Conservation (phyloP, 108 stramenopile genomes). For the Cyclotella choctawhatcheeana region DNA sequence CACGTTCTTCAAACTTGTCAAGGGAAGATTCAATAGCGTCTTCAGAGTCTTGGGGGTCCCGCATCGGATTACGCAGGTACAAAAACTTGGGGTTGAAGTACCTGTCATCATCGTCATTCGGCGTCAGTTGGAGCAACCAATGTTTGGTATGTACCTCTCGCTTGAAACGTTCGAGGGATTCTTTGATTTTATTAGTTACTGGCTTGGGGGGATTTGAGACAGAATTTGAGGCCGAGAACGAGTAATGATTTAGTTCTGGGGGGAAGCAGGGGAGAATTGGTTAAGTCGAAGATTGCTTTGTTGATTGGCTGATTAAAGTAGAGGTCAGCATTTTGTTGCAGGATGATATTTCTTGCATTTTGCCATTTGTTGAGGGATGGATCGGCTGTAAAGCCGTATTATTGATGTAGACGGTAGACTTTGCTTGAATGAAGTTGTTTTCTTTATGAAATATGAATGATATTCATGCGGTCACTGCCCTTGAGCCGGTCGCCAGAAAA, state of each 20-base stretch:
- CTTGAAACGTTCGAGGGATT: not conserved
- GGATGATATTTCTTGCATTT: too few relatives aligned
- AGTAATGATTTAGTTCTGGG: not conserved
- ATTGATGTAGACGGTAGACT: too few relatives aligned
- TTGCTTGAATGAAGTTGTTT: too few relatives aligned
- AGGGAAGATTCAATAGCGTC: not conserved
- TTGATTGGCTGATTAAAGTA: constrained; percentile 15
- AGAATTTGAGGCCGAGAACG: not conserved
- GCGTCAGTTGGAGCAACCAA: not conserved
- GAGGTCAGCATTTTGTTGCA: not conserved
- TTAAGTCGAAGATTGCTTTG: not conserved
- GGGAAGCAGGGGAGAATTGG: not conserved
- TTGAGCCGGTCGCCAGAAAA: too few relatives aligned
- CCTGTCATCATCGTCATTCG: too few relatives aligned
- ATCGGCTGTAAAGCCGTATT: too few relatives aligned
- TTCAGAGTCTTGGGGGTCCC: not conserved
- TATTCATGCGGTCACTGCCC: too few relatives aligned
- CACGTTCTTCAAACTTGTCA: not conserved
- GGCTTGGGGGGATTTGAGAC: not conserved
- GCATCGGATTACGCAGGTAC: not conserved
- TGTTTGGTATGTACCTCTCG: not conserved
- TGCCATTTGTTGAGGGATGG: too few relatives aligned
- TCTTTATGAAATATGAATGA: too few relatives aligned
- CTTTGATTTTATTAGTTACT: not conserved
- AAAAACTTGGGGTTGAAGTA: not conserved